A percentile compares a stretch with the other conserved stretches of the same genome.
These are phyloP conservation scores for Neurospora pannonica DNA, from an alignment of 495 filamentous ascomycete genomes.

Conservation along the genomic window DNA sequence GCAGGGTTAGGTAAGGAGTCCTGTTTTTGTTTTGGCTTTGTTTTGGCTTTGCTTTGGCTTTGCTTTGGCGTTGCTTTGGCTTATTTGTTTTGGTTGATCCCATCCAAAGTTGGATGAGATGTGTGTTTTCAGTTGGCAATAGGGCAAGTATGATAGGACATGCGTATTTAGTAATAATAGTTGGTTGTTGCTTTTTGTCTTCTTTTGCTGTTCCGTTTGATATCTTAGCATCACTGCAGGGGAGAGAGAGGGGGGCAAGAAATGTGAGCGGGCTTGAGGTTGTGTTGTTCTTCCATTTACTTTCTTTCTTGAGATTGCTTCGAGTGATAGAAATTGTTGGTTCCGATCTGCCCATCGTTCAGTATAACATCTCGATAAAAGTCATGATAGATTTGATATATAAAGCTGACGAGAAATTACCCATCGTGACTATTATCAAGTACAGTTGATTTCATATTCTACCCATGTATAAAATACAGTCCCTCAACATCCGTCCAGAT, in stretches of 20 bases:
- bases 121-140: background rate
- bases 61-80: background rate
- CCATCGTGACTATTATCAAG: no score
- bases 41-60: background rate
- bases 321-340: background rate
- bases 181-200: background rate
- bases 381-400: no score
- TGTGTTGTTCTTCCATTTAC: background rate
- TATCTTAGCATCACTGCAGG: no score
- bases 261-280: background rate
- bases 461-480: no score
- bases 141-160: background rate
- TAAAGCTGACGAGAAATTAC: no score
- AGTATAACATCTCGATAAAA: background rate
- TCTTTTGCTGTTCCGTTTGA: no score
- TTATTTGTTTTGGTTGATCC: background rate
- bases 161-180: background rate
- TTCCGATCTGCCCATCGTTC: background rate
- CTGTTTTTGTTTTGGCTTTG: background rate
- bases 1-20: background rate
- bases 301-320: accelerated
- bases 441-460: no score
- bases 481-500: no score
- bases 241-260: no score
- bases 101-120: background rate